These are phyloP conservation scores for Xylariales sp. DNA, from an alignment of 2,329 filamentous ascomycete genomes.

Conservation along the genomic window DNA sequence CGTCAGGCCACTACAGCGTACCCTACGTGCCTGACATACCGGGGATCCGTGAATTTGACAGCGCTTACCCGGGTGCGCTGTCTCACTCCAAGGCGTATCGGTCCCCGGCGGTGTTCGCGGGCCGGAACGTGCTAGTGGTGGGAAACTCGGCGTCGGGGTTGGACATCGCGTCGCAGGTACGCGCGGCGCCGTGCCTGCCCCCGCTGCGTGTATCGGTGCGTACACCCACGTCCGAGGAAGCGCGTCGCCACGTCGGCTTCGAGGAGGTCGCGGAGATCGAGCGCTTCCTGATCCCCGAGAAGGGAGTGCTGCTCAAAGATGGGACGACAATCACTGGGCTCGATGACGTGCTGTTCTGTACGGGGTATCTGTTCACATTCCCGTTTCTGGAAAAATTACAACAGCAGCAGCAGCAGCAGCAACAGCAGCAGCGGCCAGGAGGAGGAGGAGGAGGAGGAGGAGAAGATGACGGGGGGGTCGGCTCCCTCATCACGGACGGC, in stretches of 20 bases:
- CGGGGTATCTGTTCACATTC: constrained; percentile 81
- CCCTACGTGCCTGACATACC: constrained; percentile 62
- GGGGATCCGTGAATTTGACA: constrained; percentile 56
- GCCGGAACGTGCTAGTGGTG: constrained; percentile 75
- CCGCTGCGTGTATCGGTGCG: constrained; percentile 64
- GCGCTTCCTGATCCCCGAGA: constrained; percentile 46
- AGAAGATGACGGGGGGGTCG: no score
- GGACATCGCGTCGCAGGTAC: constrained; percentile 79
- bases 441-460: no score
- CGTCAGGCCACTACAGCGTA: constrained; percentile 70
- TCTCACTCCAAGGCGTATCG: constrained; percentile 80
- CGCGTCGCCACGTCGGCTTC: constrained; percentile 36
- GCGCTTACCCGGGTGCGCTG: constrained; percentile 54
- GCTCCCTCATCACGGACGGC: constrained; percentile 61
- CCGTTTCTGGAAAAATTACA: constrained; percentile 58
- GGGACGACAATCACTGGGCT: constrained; percentile 61
- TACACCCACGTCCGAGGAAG: constrained; percentile 40
- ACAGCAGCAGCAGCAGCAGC: no score
- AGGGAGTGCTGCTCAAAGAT: constrained; percentile 60
- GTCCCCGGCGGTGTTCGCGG: constrained; percentile 53
- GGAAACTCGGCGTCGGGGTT: constrained; percentile 81
- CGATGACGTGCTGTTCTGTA: constrained; percentile 80
- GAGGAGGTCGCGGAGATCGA: constrained; percentile 55
- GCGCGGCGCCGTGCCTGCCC: constrained; percentile 48
- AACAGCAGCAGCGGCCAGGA: no score